phyloP scores from a whole-genome alignment of 306 rosid genomes.

The Myrica gale region DNA sequence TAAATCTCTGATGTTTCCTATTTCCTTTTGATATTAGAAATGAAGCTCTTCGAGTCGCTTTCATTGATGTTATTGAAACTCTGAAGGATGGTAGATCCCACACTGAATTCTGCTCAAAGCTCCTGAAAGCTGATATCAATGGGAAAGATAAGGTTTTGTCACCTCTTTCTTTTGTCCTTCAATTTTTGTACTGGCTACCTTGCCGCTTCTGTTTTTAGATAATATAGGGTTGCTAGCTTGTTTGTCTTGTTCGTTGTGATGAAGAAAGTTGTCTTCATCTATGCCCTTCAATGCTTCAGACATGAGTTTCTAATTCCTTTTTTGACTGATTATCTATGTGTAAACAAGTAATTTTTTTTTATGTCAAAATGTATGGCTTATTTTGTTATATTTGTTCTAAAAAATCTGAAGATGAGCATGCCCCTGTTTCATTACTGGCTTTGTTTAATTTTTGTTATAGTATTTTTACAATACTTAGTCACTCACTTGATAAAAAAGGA shows the following conservation, averaged over 20 bases:
- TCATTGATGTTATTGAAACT: conserved; percentile 80
- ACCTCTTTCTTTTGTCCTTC: conserved; percentile 19
- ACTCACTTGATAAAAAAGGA: background rate
- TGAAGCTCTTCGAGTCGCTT: conserved; percentile 97
- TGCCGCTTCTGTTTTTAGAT: background rate
- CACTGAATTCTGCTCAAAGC: conserved; percentile 81
- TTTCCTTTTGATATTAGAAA: conserved; percentile 45
- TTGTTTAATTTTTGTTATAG: background rate
- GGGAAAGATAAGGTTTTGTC: conserved; percentile 80
- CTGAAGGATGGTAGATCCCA: conserved; percentile 63
- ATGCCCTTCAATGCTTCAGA: background rate
- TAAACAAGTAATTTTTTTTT: too few relatives aligned
- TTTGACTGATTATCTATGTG: background rate
- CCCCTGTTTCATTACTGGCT: background rate
- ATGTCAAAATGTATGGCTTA: background rate
- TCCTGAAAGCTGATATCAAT: conserved; percentile 85
- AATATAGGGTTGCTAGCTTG: background rate
- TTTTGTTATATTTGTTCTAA: background rate
- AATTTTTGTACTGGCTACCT: background rate
- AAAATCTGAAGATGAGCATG: background rate
- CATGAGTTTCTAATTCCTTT: background rate
- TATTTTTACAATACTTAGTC: background rate
- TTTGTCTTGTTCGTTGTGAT: background rate
- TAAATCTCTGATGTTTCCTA: conserved; percentile 19
- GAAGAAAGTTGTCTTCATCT: background rate